Evolutionary conservation across 2,329 filamentous ascomycete genomes (phyloP).

Genomic region (Salinomyces thailandicus): DNA sequence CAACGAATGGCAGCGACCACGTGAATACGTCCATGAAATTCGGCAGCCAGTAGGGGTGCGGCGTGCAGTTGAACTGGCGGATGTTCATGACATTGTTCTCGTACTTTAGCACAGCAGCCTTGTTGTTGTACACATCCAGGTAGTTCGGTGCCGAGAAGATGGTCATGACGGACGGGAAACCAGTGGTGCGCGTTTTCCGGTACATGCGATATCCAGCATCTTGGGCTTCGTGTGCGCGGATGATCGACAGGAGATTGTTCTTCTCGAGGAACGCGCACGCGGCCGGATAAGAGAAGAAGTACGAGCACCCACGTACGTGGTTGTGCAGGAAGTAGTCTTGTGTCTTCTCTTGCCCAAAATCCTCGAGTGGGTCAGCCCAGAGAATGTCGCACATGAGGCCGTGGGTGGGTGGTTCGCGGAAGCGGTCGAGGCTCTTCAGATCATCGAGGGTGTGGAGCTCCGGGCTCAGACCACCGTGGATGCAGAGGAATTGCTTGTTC

Average conservation of each 20-base stretch:
- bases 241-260: conserved; percentile 95
- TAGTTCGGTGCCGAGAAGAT: conserved; percentile 99
- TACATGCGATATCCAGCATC: conserved; percentile 99
- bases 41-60: conserved; percentile 96
- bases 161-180: conserved; percentile 98
- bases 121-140: conserved; percentile 99
- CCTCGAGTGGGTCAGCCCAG: conserved; percentile 95
- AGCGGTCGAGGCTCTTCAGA: conserved; percentile 93
- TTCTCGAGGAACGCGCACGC: conserved; percentile 97
- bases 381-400: conserved; percentile 98
- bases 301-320: conserved; percentile 94
- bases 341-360: conserved; percentile 97
- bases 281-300: conserved; percentile 97
- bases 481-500: conserved; percentile 99
- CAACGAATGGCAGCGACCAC: conserved; percentile 98
- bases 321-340: conserved; percentile 97
- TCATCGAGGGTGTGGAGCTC: conserved; percentile 95
- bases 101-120: conserved; percentile 96
- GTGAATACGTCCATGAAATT: conserved; percentile 99
- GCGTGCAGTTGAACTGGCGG: conserved; percentile 98
- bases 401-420: conserved; percentile 93
- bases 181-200: conserved; percentile 92
- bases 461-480: conserved; percentile 90
- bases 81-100: conserved; percentile 99
- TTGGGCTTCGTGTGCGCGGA: conserved; percentile 95